Base-by-base conservation (phyloP, 179 eudicot species). In the Corrigiola litoralis region DNA sequence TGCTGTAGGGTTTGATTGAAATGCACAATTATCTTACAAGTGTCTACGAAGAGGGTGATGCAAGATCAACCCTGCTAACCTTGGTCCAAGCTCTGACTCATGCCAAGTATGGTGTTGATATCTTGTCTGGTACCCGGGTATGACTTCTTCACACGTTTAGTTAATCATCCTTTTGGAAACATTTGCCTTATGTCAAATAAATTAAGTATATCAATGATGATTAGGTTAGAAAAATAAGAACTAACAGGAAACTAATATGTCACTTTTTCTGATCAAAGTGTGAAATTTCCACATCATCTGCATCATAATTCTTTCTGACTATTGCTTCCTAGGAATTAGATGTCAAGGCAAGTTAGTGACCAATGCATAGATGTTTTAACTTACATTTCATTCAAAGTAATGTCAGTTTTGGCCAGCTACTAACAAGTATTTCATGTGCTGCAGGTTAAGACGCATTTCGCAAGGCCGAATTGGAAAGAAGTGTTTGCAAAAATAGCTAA, bases 401-500 rank as follows among this genome's bases (percentile, higher is more conserved):
- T 34, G 20, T 65, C 18, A 4, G 17, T 25, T 16, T 17, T 4
- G 42, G 49, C 21, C 27, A 67, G 25, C n/a, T n/a, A 34, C 61
- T 50, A 59, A 66, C 47, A 36, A 48, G 48, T 49, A 27, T 47
- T 52, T 52, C 16, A 31, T 24, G 9, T 73, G 54, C 61, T 84
- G 78, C 96, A 94, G 99, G 99, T 94, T 44, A 88, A 86, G 80
- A 90, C 99, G 53, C 99, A 94, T 82, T 94, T 94, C 66, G 92
- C 97, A 34, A 82, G 99, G 68, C 97, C 99, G 53, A 82, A 90
- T 50, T 94, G 99, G 99, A 86, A 58, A 67, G 96, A 94, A 67
- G 99, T 88, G 61, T 94, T 90, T 75, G 75, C 65, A 60, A 94
- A 81, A 75, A 76, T 94, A 75, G 91, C 97, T 20, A 74, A 75